A percentile compares a stretch with the other conserved stretches of the same genome.
These are phyloP conservation scores for Melampsora americana DNA, from an alignment of 1,284 basidiomycete genomes.

Conservation along the genomic window DNA sequence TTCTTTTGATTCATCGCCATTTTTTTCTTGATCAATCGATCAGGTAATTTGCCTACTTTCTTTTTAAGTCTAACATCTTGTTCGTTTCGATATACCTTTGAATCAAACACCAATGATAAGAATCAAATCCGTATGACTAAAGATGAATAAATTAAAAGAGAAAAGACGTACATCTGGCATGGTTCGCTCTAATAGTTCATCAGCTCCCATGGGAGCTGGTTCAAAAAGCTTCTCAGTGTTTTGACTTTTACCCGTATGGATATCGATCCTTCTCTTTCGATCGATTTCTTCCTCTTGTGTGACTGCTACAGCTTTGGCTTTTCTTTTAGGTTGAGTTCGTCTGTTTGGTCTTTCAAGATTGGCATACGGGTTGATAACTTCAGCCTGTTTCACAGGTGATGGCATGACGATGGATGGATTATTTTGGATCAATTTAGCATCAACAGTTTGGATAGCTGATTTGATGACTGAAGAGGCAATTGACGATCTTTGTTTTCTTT, in stretches of 20 bases:
- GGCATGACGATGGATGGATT: neutral
- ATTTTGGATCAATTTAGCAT: constrained; percentile 7
- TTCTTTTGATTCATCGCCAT: neutral
- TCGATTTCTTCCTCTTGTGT: neutral
- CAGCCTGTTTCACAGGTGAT: constrained; percentile 27
- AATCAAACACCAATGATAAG: neutral
- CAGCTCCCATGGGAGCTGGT: neutral
- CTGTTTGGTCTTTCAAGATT: constrained; percentile 15
- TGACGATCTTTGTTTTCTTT: constrained; percentile 9
- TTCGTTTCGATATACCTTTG: constrained; percentile 22
- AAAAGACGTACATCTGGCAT: constrained; percentile 27
- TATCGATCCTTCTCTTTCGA: neutral
- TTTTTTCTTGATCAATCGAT: constrained; percentile 34
- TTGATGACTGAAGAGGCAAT: constrained; percentile 38
- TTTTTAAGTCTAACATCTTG: neutral
- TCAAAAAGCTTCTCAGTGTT: neutral
- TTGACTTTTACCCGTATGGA: neutral
- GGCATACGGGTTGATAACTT: constrained; percentile 35
- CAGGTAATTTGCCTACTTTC: constrained; percentile 31
- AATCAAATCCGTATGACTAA: neutral
- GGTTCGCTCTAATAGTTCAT: constrained; percentile 19
- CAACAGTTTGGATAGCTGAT: constrained; percentile 1
- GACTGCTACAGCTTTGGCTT: constrained; percentile 12
- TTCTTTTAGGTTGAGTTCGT: constrained; percentile 10
- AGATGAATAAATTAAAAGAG: neutral